These are phyloP conservation scores for Corylus americana DNA, from an alignment of 306 rosid genomes.

Conservation along the genomic window DNA sequence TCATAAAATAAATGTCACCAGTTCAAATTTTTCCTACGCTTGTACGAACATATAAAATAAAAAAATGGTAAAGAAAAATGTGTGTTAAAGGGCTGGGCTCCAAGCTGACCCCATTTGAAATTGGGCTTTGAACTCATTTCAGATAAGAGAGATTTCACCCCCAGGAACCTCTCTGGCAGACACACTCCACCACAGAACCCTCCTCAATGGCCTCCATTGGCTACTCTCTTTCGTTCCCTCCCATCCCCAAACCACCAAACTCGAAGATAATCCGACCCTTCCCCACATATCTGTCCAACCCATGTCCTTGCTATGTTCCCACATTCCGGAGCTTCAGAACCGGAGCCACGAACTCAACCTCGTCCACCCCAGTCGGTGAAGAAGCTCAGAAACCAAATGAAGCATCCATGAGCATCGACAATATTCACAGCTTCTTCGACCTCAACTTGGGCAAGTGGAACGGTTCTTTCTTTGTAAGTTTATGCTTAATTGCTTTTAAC, in stretches of 20 bases:
- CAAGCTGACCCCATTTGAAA: neutral
- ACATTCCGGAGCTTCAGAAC: slow-evolving; percentile 21
- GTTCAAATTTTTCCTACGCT: too few relatives aligned
- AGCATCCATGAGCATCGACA: slow-evolving; percentile 69
- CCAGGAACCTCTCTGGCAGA: neutral
- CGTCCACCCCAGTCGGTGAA: slow-evolving; percentile 35
- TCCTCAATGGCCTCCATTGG: slow-evolving; percentile 52
- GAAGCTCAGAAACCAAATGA: slow-evolving; percentile 45
- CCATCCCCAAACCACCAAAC: slow-evolving; percentile 28
- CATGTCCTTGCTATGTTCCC: slow-evolving; percentile 21
- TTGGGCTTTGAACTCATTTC: neutral
- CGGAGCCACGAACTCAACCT: slow-evolving; percentile 48
- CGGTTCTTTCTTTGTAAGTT: slow-evolving; percentile 81
- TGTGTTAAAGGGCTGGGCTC: too few relatives aligned
- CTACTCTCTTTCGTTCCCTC: slow-evolving; percentile 40
- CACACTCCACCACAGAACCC: neutral
- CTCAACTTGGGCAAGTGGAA: slow-evolving; percentile 81
- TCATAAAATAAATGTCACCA: too few relatives aligned
- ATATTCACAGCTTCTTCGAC: slow-evolving; percentile 60
- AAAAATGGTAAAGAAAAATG: too few relatives aligned
- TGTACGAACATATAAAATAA: too few relatives aligned
- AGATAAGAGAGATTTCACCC: neutral
- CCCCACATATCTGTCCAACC: slow-evolving; percentile 16
- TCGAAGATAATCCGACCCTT: slow-evolving; percentile 19
- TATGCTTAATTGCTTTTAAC: neutral